Evolutionary conservation across 441 rosid genomes (phyloP).

Genomic region (Kokia cookei): DNA sequence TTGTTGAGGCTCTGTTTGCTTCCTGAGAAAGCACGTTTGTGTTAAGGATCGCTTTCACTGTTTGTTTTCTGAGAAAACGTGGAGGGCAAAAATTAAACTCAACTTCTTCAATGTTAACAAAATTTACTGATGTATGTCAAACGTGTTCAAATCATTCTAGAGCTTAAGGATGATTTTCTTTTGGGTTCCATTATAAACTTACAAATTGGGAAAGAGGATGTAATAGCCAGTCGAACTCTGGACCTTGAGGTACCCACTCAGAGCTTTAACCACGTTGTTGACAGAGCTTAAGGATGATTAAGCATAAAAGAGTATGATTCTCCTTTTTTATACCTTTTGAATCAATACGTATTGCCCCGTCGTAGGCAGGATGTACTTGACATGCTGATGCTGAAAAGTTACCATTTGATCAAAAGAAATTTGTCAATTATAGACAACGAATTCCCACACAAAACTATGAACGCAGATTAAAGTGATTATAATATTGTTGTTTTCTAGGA

Average conservation of each 20-base stretch:
- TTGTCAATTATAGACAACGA: neutral
- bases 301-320: neutral
- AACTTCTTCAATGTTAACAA: neutral
- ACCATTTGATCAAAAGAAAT: neutral
- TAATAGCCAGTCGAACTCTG: no score
- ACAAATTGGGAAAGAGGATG: no score
- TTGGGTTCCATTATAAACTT: no score
- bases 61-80: constrained; percentile 10
- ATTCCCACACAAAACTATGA: neutral
- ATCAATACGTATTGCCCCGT: neutral
- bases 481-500: neutral
- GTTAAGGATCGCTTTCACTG: neutral
- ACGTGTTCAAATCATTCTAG: neutral
- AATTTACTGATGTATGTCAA: neutral
- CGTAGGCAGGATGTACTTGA: neutral
- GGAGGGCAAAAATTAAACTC: neutral
- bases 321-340: neutral
- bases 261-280: no score
- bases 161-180: neutral
- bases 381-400: neutral
- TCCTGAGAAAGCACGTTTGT: neutral
- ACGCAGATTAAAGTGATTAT: neutral
- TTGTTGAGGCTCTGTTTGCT: neutral
- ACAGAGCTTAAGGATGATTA: neutral
- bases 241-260: no score